These are phyloP conservation scores for Betula pendula DNA, from an alignment of 306 rosid species.

Conservation along the genomic window DNA sequence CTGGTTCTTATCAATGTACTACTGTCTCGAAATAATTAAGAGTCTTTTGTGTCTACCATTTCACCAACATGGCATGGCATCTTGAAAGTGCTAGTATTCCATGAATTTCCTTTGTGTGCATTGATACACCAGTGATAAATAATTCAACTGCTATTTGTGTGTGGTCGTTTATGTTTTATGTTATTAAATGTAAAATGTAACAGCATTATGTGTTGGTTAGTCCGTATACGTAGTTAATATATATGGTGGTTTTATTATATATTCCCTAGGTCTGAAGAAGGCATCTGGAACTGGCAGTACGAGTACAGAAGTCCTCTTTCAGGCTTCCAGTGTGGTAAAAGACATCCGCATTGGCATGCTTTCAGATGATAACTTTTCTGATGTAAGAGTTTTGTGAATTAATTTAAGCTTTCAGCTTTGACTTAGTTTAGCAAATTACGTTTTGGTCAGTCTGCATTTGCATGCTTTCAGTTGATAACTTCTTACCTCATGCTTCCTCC, in stretches of 20 bases:
- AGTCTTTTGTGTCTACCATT: too few species aligned
- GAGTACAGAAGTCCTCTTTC: slow-evolving; percentile 43
- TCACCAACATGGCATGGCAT: too few species aligned
- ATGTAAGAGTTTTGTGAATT: slow-evolving; percentile 42
- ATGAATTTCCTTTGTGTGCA: too few species aligned
- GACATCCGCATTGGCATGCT: slow-evolving; percentile 57
- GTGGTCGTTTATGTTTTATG: too few species aligned
- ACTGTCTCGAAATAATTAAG: not conserved
- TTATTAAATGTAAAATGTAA: not conserved
- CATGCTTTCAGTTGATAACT: not conserved
- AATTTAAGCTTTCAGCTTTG: slow-evolving; percentile 17
- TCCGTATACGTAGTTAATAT: not conserved
- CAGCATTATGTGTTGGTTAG: slow-evolving; percentile 11
- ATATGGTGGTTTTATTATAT: slow-evolving; percentile 20
- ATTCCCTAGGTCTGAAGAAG: slow-evolving; percentile 54
- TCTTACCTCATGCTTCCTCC: not conserved
- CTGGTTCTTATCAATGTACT: not conserved
- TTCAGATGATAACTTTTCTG: slow-evolving; percentile 74
- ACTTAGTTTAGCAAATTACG: not conserved
- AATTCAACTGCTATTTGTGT: too few species aligned
- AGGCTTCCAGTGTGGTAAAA: slow-evolving; percentile 57
- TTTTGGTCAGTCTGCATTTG: not conserved
- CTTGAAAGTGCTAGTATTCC: too few species aligned
- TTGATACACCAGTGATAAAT: too few species aligned
- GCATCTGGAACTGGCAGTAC: slow-evolving; percentile 35